A percentile compares a stretch with the other conserved stretches of the same genome.
These are phyloP conservation scores for Monosporozyma aerobia DNA, from an alignment of 805 yeast genomes.

Conservation along the genomic window DNA sequence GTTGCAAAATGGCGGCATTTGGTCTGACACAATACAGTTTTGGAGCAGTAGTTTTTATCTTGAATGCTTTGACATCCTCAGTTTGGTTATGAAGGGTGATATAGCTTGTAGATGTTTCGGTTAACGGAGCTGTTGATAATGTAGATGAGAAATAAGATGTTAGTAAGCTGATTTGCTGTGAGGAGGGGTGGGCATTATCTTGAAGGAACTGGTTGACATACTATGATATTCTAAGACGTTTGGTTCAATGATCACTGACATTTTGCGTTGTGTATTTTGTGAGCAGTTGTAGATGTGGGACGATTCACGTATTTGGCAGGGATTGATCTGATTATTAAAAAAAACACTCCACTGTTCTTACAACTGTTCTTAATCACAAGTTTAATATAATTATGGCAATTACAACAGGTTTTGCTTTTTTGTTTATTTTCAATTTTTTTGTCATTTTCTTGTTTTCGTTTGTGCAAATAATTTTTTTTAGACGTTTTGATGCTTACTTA, in stretches of 20 bases:
- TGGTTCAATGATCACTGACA: constrained; percentile 32
- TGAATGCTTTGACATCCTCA: constrained; percentile 63
- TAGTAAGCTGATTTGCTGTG: neutral
- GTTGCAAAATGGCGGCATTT: constrained; percentile 69
- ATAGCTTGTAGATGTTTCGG: constrained; percentile 55
- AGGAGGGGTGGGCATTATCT: neutral
- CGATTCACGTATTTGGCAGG: neutral
- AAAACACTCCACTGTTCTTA: neutral
- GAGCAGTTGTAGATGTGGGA: neutral
- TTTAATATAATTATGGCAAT: neutral
- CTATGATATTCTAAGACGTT: constrained; percentile 64
- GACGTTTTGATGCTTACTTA: neutral
- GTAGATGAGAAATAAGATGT: neutral
- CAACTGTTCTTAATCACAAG: neutral
- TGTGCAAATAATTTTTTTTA: neutral
- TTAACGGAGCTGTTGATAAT: constrained; percentile 54
- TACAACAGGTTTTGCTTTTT: neutral
- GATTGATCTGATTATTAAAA: neutral
- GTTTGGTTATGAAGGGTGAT: constrained; percentile 46
- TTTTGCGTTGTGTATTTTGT: neutral
- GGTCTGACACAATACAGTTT: constrained; percentile 93
- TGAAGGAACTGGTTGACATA: constrained; percentile 35
- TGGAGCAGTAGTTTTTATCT: constrained; percentile 97
- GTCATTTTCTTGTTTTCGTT: neutral
- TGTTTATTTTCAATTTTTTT: neutral